Conservation (phyloP, 148 eudicot genomes). For the Chenopodium berlandieri region DNA sequence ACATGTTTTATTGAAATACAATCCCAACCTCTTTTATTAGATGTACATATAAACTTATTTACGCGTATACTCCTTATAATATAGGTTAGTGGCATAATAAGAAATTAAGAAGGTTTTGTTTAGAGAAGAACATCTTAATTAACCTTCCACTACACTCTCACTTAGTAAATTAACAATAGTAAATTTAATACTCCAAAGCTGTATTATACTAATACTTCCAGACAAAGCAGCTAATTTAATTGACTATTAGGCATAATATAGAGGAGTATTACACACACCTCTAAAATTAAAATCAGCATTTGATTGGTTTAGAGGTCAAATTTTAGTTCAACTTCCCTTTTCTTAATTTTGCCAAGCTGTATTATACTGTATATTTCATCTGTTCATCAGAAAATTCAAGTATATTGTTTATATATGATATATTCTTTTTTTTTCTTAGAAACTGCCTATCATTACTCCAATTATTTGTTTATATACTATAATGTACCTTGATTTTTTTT, state of each 20-base stretch:
- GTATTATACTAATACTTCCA: neutral
- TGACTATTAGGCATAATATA: neutral
- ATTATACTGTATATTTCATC: neutral
- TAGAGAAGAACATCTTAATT: neutral
- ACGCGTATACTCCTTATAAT: neutral
- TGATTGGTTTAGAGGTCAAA: neutral
- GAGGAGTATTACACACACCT: neutral
- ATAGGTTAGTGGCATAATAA: too few species aligned
- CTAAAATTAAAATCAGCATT: neutral
- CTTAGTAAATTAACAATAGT: neutral
- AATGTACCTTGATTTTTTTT: neutral
- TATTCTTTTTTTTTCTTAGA: neutral
- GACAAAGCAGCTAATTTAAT: neutral
- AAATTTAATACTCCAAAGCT: neutral
- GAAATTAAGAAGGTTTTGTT: too few species aligned
- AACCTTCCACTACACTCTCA: neutral
- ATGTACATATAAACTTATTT: too few species aligned
- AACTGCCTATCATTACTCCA: neutral
- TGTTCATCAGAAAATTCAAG: neutral
- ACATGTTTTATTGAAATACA: too few species aligned
- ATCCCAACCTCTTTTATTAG: too few species aligned
- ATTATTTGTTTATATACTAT: neutral
- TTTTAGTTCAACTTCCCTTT: neutral
- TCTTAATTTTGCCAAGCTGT: constrained; percentile 9
- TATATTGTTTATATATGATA: neutral